Percentiles rank a stretch among this genome's conserved stretches.
phyloP scores from a whole-genome alignment of 108 stramenopile genomes.

The Pseudonitzschia multistriata region DNA sequence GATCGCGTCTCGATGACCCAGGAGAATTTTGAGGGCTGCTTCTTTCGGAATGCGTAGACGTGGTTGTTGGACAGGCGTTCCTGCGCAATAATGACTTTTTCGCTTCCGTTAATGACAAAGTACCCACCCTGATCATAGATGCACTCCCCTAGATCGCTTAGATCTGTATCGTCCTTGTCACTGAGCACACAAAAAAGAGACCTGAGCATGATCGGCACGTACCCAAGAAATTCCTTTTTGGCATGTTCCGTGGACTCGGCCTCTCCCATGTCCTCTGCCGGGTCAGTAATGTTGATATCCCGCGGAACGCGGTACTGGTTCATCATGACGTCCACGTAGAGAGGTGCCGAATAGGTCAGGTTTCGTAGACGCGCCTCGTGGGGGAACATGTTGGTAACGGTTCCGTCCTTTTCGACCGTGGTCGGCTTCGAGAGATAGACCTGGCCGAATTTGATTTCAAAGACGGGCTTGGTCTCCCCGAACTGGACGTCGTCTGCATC shows the following conservation, averaged over 20 bases:
- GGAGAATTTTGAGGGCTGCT: constrained; percentile 91
- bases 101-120: constrained; percentile 99
- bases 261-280: constrained; percentile 76
- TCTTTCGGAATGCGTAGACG: constrained; percentile 97
- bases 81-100: constrained; percentile 99
- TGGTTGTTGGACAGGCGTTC: constrained; percentile 99
- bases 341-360: constrained; percentile 94
- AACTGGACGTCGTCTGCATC: constrained; percentile 53
- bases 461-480: constrained; percentile 62
- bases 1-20: constrained; percentile 96
- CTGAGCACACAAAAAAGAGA: constrained; percentile 92
- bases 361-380: constrained; percentile 96
- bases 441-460: constrained; percentile 94
- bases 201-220: constrained; percentile 98
- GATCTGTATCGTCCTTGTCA: constrained; percentile 93
- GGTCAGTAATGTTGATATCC: constrained; percentile 77
- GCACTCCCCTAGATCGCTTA: constrained; percentile 97
- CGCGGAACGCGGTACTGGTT: constrained; percentile 74
- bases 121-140: constrained; percentile 99
- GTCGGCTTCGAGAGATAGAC: constrained; percentile 94
- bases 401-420: constrained; percentile 87
- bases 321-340: constrained; percentile 91
- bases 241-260: constrained; percentile 75
- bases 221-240: constrained; percentile 90
- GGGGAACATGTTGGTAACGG: constrained; percentile 95